phyloP scores from a whole-genome alignment of 768 basidiomycete genomes.

The Pisolithus albus region DNA sequence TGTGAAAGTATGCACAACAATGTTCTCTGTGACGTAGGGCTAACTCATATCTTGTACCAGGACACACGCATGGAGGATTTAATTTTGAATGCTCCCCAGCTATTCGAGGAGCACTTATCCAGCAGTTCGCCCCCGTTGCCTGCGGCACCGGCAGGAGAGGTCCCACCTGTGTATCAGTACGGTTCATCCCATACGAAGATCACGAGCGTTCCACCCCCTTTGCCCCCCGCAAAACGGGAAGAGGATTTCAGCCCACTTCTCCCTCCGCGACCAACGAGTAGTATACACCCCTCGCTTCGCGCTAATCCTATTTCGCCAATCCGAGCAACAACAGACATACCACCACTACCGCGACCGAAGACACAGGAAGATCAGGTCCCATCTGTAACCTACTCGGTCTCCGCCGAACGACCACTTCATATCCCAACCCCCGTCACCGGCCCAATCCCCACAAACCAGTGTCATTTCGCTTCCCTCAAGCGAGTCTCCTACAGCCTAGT shows the following conservation, averaged over 20 bases:
- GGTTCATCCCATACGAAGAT: conserved; percentile 70
- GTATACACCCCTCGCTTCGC: conserved; percentile 74
- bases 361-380: conserved; percentile 16
- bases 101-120: conserved; percentile 54
- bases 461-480: conserved; percentile 8
- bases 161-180: conserved; percentile 49
- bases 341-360: conserved; percentile 20
- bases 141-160: conserved; percentile 63
- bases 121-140: conserved; percentile 64
- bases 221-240: conserved; percentile 22
- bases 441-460: conserved; percentile 9
- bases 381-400: conserved; percentile 2
- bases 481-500: conserved; percentile 7
- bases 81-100: conserved; percentile 56
- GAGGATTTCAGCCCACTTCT: conserved; percentile 72
- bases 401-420: conserved; percentile 3
- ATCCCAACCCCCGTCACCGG: conserved; percentile 17
- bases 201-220: conserved; percentile 35
- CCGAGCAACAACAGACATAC: conserved; percentile 30
- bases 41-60: conserved; percentile 25
- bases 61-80: conserved; percentile 81
- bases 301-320: conserved; percentile 45
- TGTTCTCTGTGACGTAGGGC: conserved; percentile 27
- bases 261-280: conserved; percentile 59
- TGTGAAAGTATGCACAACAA: conserved; percentile 49